phyloP scores from a whole-genome alignment of 2,329 filamentous ascomycete species.

The Beauveria caledonica region DNA sequence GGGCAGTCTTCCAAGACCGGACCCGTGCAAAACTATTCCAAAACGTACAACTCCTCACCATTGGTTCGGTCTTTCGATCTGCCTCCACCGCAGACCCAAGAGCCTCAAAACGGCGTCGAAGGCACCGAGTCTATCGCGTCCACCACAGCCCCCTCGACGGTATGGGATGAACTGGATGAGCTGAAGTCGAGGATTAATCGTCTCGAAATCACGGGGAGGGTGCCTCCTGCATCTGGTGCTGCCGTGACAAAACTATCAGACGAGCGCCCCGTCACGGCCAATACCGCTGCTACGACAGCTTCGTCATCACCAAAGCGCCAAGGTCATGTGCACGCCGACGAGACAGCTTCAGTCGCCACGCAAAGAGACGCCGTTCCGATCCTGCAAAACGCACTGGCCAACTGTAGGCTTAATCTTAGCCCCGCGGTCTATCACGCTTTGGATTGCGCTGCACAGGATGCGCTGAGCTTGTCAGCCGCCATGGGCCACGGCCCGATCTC shows the following conservation, averaged over 20 bases:
- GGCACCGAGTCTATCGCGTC: slow-evolving; percentile 83
- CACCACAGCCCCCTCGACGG: slow-evolving; percentile 80
- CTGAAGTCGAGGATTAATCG: slow-evolving; percentile 88
- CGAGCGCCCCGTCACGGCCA: slow-evolving; percentile 83
- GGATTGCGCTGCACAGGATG: slow-evolving; percentile 74
- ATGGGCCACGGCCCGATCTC: slow-evolving; percentile 65
- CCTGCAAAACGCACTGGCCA: slow-evolving; percentile 70
- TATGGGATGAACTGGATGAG: slow-evolving; percentile 97
- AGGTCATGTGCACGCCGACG: slow-evolving; percentile 22
- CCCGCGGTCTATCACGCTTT: slow-evolving; percentile 69
- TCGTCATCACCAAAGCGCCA: slow-evolving; percentile 77
- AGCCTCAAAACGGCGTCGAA: slow-evolving; percentile 40
- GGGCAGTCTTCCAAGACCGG: slow-evolving; percentile 34
- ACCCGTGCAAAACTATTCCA: slow-evolving; percentile 19
- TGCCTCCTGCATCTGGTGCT: slow-evolving; percentile 73
- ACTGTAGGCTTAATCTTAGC: slow-evolving; percentile 62
- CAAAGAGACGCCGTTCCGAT: slow-evolving; percentile 63
- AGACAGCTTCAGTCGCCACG: slow-evolving; percentile 32
- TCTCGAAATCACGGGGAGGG: slow-evolving; percentile 80
- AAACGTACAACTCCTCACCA: slow-evolving; percentile 51
- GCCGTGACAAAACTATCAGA: slow-evolving; percentile 66
- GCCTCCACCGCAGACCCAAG: slow-evolving; percentile 20
- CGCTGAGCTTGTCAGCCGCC: slow-evolving; percentile 68
- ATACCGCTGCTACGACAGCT: slow-evolving; percentile 82
- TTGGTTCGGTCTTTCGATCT: slow-evolving; percentile 37